Evolutionary conservation across 1,284 basidiomycete species (phyloP).

Genomic region (Ceratobasidium sp.): DNA sequence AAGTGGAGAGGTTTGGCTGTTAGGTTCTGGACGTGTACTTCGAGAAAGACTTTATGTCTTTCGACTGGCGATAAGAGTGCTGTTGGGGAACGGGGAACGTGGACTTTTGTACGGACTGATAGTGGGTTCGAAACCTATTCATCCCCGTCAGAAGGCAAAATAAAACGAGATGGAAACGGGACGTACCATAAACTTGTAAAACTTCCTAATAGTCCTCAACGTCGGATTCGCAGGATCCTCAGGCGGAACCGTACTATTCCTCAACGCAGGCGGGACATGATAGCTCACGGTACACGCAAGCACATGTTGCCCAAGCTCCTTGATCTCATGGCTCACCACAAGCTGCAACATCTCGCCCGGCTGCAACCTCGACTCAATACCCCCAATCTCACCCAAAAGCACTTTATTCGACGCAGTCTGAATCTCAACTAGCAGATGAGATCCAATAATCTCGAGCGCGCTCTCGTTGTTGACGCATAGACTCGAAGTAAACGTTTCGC

Average conservation of each 20-base stretch:
- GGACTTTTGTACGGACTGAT: constrained; percentile 90
- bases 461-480: constrained; percentile 84
- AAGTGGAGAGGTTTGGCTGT: constrained; percentile 82
- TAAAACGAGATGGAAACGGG: constrained; percentile 24
- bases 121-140: constrained; percentile 84
- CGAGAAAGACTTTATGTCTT: constrained; percentile 84
- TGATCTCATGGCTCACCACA: constrained; percentile 81
- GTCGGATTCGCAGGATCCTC: constrained; percentile 69
- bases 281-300: constrained; percentile 81
- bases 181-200: constrained; percentile 88
- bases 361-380: constrained; percentile 61
- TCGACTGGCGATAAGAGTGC: constrained; percentile 71
- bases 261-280: constrained; percentile 63
- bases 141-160: background rate
- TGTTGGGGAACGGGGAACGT: constrained; percentile 77
- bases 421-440: constrained; percentile 76
- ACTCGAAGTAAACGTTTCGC: constrained; percentile 83
- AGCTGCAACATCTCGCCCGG: constrained; percentile 70
- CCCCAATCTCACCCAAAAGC: constrained; percentile 73
- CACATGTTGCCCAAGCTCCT: constrained; percentile 86
- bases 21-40: constrained; percentile 88
- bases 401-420: constrained; percentile 78
- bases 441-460: constrained; percentile 49
- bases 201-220: constrained; percentile 82
- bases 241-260: constrained; percentile 58